A percentile compares a stretch with the other conserved stretches of the same genome.
phyloP scores from a whole-genome alignment of 2,329 filamentous ascomycete genomes.

The Fusarium oligoseptatum region DNA sequence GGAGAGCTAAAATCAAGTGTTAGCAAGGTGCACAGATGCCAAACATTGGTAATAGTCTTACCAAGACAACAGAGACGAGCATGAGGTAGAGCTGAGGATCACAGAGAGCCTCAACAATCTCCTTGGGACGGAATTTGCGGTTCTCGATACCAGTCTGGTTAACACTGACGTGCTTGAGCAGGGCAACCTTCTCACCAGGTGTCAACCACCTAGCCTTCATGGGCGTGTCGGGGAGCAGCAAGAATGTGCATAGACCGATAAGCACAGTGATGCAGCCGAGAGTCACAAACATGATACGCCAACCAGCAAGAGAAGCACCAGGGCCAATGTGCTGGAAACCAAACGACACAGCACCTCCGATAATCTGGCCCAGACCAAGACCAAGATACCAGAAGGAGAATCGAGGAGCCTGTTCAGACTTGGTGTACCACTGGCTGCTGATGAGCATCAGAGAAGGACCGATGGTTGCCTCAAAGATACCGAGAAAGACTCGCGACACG shows the following conservation, averaged over 20 bases:
- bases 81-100: constrained; percentile 68
- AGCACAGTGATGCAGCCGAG: constrained; percentile 66
- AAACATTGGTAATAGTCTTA: constrained; percentile 33
- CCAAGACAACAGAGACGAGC: constrained; percentile 61
- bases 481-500: constrained; percentile 68
- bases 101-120: constrained; percentile 64
- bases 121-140: constrained; percentile 64
- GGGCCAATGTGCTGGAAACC: constrained; percentile 67
- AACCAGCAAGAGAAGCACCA: constrained; percentile 71
- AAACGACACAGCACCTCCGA: constrained; percentile 73
- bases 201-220: constrained; percentile 62
- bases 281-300: constrained; percentile 78
- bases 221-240: constrained; percentile 57
- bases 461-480: constrained; percentile 72
- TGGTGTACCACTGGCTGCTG: constrained; percentile 72
- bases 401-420: constrained; percentile 70
- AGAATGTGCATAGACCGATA: constrained; percentile 50
- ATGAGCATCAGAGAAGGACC: constrained; percentile 72
- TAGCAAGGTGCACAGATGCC: background rate
- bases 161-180: constrained; percentile 66
- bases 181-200: constrained; percentile 61
- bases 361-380: constrained; percentile 71
- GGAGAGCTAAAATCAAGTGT: constrained; percentile 51
- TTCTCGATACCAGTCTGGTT: constrained; percentile 71
- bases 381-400: constrained; percentile 74